Evolutionary conservation across 2,329 filamentous ascomycete genomes (phyloP).

Genomic region (Cladosporium oxysporum): DNA sequence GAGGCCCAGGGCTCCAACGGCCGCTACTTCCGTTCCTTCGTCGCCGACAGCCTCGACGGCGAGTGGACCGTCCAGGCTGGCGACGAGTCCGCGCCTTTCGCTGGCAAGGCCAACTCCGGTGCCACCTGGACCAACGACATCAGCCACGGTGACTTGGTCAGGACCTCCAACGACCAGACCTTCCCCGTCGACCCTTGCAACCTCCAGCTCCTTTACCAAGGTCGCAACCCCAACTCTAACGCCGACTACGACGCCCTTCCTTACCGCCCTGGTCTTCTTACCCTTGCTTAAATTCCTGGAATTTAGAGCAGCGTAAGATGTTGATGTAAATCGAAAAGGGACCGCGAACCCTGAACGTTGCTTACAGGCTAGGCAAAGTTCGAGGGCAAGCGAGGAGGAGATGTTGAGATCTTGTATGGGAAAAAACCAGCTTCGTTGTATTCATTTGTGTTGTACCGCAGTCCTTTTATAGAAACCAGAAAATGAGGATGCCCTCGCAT

Average conservation of each 20-base stretch:
- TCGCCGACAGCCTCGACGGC: constrained; percentile 58
- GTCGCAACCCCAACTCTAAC: constrained; percentile 46
- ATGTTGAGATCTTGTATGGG: neutral
- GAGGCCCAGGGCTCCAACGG: constrained; percentile 60
- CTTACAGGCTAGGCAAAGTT: neutral
- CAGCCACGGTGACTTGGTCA: constrained; percentile 64
- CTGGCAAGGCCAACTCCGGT: constrained; percentile 66
- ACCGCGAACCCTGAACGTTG: neutral
- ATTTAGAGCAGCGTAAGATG: neutral
- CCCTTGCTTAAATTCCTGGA: constrained; percentile 36
- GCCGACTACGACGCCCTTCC: constrained; percentile 55
- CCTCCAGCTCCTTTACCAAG: constrained; percentile 66
- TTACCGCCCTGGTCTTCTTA: constrained; percentile 59
- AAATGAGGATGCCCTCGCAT: neutral
- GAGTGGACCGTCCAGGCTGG: constrained; percentile 60
- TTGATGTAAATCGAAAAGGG: neutral
- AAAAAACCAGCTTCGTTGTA: neutral
- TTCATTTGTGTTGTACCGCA: neutral
- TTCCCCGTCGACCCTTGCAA: constrained; percentile 65
- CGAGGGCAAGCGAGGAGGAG: neutral
- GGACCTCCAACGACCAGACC: constrained; percentile 61
- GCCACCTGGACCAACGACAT: constrained; percentile 68
- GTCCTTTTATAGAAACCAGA: neutral
- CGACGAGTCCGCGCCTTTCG: constrained; percentile 61
- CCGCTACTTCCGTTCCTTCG: constrained; percentile 68